Evolutionary conservation across 2,329 filamentous ascomycete genomes (phyloP), one percentile per base, ranked within the genome.

Genomic region (Trichoderma koningiopsis): DNA sequence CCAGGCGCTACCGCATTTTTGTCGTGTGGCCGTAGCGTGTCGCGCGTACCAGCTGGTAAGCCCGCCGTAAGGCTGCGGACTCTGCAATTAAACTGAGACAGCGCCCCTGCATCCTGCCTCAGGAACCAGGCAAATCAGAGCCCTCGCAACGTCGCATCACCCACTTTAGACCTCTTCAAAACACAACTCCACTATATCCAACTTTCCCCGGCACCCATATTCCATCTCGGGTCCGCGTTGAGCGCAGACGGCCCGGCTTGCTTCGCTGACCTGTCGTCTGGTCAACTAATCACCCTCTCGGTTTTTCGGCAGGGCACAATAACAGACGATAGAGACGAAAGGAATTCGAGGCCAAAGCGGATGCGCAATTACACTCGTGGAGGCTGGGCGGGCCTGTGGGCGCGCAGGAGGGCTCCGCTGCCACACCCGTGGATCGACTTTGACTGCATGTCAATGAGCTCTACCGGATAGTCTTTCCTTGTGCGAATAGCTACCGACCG

Each of bases 401-500:
- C 63, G 63, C 63, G 58, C 53, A 3, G 31, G 14, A n/a, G 55
- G 59, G 63, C 63, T 59, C 63, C 40, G 53, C 55, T 67, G 63
- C 63, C 63, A 67, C 63, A 67, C 63, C 63, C 63, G 40, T 67
- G 63, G 63, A 58, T 58, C 53, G 55, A 49, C 53, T 47, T 67
- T 10, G 35, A 29, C 55, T 49, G 63, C 63, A 58, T 59, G 63
- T 59, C 63, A 67, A 56, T 67, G 55, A 43, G 29, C 63, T 58
- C 55, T 67, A 55, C 63, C 55, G 63, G n/a, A 67, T 49, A 33
- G 63, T 40, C 55, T 35, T 55, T 59, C 55, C 22, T 27, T 59
- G 13, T 52, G 22, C 33, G 63, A 35, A n/a, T 40, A n/a, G 37
- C n/a, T 66, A 58, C 63, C 63, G 63, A 47, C 63, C 37, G 63